Evolutionary conservation across 495 filamentous ascomycete species (phyloP), one percentile per base, ranked within the genome.

Genomic region (Hypoxylon lenormandii): DNA sequence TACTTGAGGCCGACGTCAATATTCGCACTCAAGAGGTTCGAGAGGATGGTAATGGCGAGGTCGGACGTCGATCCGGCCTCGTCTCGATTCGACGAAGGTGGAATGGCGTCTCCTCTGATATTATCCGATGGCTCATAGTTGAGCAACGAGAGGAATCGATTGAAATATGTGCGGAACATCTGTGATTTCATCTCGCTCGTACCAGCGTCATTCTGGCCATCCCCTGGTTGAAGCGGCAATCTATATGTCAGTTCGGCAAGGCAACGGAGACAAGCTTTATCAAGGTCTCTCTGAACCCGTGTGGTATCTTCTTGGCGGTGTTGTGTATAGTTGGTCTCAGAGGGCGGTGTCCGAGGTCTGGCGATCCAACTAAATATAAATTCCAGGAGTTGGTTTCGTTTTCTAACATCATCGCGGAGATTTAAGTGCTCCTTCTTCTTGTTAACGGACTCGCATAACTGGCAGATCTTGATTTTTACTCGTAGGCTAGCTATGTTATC

Each of bases 151-250:
- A 90, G 77, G 60, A 90, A 89, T 28, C 85, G 76, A 59, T 85
- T 87, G 71, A 90, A 89, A 76, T 89, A 90, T n/a, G 80, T 82
- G 47, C 86, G 85, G 69, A 90, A 90, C 85, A 89, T 85, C 63
- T 88, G 82, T 4, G 81, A 82, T 59, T 88, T 88, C 28, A 86
- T 80, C 77, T 89, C 87, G 58, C 85, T 87, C 0, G 84, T 84
- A 57, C 86, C 84, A 0, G 84, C 87, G 71, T 90, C 87, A 28
- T 76, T 84, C 61, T 86, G 85, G 2, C 82, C 83, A 46, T 89
- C 87, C n/a, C 83, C 82, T 0, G 86, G 86, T 62, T 89, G 87
- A 11, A 90, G 77, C 13, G 87, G 87, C 12, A 90, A 75, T 23
- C 86, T 86, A 73, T 86, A 88, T 4, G 88, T 85, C n/a, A 90